Base-by-base conservation (phyloP, 108 stramenopile genomes). In the Cyclotella sp. region DNA sequence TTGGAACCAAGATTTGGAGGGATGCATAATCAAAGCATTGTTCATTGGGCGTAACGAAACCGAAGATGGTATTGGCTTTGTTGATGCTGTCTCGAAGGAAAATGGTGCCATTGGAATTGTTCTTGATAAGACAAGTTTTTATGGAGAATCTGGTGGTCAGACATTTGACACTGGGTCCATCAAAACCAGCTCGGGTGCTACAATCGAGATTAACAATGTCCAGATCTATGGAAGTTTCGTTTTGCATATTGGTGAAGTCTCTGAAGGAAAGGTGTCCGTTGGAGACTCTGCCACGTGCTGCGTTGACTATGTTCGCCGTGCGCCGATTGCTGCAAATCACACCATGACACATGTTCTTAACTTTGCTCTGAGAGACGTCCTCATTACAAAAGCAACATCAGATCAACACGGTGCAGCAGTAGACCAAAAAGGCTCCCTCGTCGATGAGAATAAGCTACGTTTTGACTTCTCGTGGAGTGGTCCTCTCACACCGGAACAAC, bases 261-360 rank as follows among this genome's bases (percentile, higher is more conserved):
- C 73, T 4, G 76, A 86, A 30, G 94, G 90, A 13, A 86, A 83
- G 42, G 53, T 97, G 9, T 81, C 86, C 45, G 92, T 97, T 22
- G 95, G 94, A 46, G 95, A 97, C 70, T 63, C 74, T 8, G 94
- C 93, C 44, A 84, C 84, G 39, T 93, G 92, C 76, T 72, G 70
- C 44, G 99, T 99, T 43, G 97, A 99, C 85, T 99, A 98, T 83
- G 92, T 89, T 18, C 97, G 99, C n/a, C 95, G 98, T 42, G 70
- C 82, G 45, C 91, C 86, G 49, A 93, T 99, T 75, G 97, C 98
- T 34, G 88, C 98, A 57, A 99, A 99, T 85, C 99, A 99, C 84
- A 99, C 98, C 64, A 98, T 98, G 98, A 99, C 99, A 7, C 98
- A 99, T 82, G 90, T 99, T 63, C 92, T 99, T 49, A 99, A 99